Base-by-base conservation (phyloP, 2,329 filamentous ascomycete genomes). In the Botrytis fragariae region DNA sequence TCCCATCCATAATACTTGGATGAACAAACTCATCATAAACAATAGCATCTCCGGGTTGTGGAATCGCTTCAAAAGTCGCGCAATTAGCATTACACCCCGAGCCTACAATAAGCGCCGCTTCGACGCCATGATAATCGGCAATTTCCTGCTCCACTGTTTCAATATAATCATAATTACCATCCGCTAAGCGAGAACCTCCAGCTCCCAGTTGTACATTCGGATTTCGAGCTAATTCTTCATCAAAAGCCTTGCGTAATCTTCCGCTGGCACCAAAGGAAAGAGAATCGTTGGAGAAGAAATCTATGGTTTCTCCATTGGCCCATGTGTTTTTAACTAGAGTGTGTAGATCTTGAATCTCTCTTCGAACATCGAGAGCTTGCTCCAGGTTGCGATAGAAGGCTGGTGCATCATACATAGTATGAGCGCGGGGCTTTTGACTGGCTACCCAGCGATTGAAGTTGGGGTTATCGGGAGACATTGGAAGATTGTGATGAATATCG, bases 241-340 rank as follows among this genome's bases (percentile, higher is more conserved):
- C 59, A 16, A 61, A 61, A 37, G 35, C 59, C 35, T n/a, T 25
- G 22, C 59, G 59, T 7, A 61, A n/a, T 39, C 59, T 39, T 61
- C 59, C 59, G 10, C 59, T 61, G 12, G 59, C 59, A 16, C 59
- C 59, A 7, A 61, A 61, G 32, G 59, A 61, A 39, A 61, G 59
- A 4, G 59, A 61, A 39, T 61, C 59, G 35, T 61, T 61, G 35
- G 59, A 61, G 59, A 22, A 61, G 22, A 61, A 61, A 61, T 61
- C 59, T 39, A 37, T 1, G 1, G 35, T 61, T 39, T 22, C 20
- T 61, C 59, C 59, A 8, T 61, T 25, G 22, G 32, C 35, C 59
- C 59, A 61, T n/a, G 59, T 61, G 35, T 61, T 61, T 61, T 61
- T 61, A 35, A 61, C 22, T 25, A 61, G 59, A 39, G 59, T 61